phyloP scores from a whole-genome alignment of 805 yeast genomes.

The Danielia oregonensis region DNA sequence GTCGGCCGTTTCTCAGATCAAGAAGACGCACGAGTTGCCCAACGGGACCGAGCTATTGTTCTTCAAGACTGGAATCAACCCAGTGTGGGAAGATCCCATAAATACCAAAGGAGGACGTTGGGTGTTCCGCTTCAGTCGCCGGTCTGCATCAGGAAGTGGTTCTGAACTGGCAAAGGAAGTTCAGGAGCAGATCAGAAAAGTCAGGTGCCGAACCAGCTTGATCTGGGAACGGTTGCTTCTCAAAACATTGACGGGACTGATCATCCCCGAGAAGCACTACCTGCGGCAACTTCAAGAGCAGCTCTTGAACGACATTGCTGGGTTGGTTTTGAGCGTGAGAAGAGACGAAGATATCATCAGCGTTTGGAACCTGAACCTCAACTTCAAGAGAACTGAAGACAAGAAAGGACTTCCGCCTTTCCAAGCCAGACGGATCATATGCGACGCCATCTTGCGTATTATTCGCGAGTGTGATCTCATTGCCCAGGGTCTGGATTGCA shows the following conservation, averaged over 20 bases:
- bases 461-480: slow-evolving; percentile 48
- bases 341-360: slow-evolving; percentile 56
- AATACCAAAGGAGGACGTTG: slow-evolving; percentile 62
- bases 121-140: slow-evolving; percentile 49
- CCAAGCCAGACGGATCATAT: slow-evolving; percentile 42
- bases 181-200: slow-evolving; percentile 18
- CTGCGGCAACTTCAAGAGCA: slow-evolving; percentile 34
- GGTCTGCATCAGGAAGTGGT: slow-evolving; percentile 17
- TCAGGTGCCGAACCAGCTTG: slow-evolving; percentile 35
- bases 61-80: slow-evolving; percentile 57
- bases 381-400: slow-evolving; percentile 22
- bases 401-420: slow-evolving; percentile 37
- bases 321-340: slow-evolving; percentile 56
- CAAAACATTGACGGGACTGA: slow-evolving; percentile 47
- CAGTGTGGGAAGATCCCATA: slow-evolving; percentile 66
- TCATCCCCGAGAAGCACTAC: slow-evolving; percentile 34
- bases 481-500: slow-evolving; percentile 31
- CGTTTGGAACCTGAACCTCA: slow-evolving; percentile 57
- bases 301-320: slow-evolving; percentile 51
- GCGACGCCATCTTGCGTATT: slow-evolving; percentile 43
- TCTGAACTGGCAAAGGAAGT: slow-evolving; percentile 9
- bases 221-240: slow-evolving; percentile 57
- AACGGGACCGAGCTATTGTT: slow-evolving; percentile 52
- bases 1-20: slow-evolving; percentile 39
- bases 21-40: slow-evolving; percentile 35